phyloP scores from a whole-genome alignment of 2,329 filamentous ascomycete genomes.

The Calonectria honghensis region DNA sequence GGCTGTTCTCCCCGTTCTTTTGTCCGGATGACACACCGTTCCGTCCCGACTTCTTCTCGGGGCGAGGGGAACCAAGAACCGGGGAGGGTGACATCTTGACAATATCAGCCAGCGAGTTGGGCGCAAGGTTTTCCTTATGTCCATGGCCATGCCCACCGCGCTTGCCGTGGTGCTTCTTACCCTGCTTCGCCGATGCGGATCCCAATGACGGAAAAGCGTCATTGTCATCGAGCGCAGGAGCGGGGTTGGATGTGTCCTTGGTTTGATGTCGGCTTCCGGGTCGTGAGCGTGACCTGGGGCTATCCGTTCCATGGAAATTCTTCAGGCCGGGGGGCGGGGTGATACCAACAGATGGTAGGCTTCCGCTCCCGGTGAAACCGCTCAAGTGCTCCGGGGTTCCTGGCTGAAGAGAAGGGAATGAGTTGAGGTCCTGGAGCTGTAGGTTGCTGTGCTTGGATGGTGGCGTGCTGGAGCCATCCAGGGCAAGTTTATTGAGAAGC shows the following conservation, averaged over 20 bases:
- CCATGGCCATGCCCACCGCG: slow-evolving; percentile 86
- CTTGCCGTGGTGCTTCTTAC: slow-evolving; percentile 96
- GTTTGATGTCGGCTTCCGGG: slow-evolving; percentile 85
- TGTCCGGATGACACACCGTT: slow-evolving; percentile 80
- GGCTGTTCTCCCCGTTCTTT: slow-evolving; percentile 84
- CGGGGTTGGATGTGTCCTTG: slow-evolving; percentile 77
- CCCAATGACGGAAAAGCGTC: slow-evolving; percentile 96
- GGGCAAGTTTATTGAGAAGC: slow-evolving; percentile 85
- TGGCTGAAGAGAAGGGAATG: slow-evolving; percentile 86
- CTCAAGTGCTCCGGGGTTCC: slow-evolving; percentile 75
- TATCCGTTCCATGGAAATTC: slow-evolving; percentile 75
- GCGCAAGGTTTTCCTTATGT: slow-evolving; percentile 79
- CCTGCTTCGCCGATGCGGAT: slow-evolving; percentile 82
- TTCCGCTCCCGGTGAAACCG: slow-evolving; percentile 72
- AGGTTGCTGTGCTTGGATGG: slow-evolving; percentile 81
- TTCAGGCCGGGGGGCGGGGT: slow-evolving; percentile 83
- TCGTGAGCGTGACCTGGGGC: slow-evolving; percentile 85
- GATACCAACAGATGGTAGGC: slow-evolving; percentile 70
- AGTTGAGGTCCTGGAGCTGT: slow-evolving; percentile 87
- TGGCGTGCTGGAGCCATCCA: slow-evolving; percentile 81
- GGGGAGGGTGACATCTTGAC: slow-evolving; percentile 96
- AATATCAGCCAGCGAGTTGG: slow-evolving; percentile 92
- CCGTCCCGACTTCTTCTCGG: slow-evolving; percentile 76
- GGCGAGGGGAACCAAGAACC: slow-evolving; percentile 76
- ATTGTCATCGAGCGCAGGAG: slow-evolving; percentile 91